Conservation (phyloP, 164 flowering plant species). For the Vitis amurensis region DNA sequence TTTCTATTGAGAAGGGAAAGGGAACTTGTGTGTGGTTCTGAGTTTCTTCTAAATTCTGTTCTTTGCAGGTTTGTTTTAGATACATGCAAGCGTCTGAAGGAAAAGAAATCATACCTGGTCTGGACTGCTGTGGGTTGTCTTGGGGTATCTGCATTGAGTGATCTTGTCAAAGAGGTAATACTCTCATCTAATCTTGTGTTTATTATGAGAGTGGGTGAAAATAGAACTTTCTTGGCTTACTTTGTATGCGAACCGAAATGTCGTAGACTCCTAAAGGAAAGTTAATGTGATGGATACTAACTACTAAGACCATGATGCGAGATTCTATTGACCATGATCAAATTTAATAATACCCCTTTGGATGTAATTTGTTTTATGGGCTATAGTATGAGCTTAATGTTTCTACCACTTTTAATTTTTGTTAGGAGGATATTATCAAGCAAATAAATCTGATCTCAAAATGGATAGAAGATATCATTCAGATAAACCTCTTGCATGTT, state of each 20-base stretch:
- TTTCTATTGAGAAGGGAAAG: background rate
- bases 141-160: constrained; percentile 72
- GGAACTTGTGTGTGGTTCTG: background rate
- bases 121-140: constrained; percentile 86
- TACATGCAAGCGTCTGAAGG: constrained; percentile 70
- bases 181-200: background rate
- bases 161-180: constrained; percentile 83
- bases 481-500: background rate
- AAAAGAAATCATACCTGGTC: constrained; percentile 77
- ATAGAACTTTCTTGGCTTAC: background rate
- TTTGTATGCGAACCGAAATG: too few relatives aligned
- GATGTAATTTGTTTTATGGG: background rate
- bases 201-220: background rate
- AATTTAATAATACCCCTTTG: background rate
- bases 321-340: background rate
- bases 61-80: constrained; percentile 73
- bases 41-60: constrained; percentile 1
- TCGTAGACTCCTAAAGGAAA: too few relatives aligned
- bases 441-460: background rate
- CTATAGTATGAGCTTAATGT: too few relatives aligned
- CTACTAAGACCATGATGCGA: background rate
- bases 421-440: background rate
- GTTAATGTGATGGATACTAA: background rate
- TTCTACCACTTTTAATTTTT: too few relatives aligned
- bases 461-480: background rate